phyloP scores from a whole-genome alignment of 177 flowering plant species.

The Tripterygium wilfordii region DNA sequence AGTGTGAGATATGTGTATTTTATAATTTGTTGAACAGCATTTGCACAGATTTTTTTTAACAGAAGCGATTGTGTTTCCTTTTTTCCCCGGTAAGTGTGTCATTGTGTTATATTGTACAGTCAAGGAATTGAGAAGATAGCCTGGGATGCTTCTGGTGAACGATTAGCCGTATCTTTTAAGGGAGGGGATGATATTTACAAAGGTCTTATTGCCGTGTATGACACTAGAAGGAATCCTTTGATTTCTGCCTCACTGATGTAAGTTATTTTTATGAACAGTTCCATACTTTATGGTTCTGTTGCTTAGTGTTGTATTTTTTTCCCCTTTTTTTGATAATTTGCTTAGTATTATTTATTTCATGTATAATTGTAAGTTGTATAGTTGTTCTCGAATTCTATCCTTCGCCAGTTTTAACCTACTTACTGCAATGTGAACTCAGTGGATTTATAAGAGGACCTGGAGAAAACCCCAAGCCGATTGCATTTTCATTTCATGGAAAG shows the following conservation, averaged over 20 bases:
- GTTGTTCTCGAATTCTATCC: not conserved
- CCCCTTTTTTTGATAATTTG: not conserved
- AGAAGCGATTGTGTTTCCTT: not conserved
- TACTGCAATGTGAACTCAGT: constrained; percentile 29
- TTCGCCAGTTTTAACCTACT: not conserved
- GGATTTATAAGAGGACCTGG: constrained; percentile 98
- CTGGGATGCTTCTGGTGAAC: constrained; percentile 97
- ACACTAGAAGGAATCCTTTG: constrained; percentile 71
- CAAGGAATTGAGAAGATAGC: constrained; percentile 83
- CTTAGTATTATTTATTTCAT: not conserved
- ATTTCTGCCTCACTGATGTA: constrained; percentile 76
- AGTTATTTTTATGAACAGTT: constrained; percentile 19
- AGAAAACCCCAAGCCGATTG: constrained; percentile 68
- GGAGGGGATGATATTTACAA: constrained; percentile 70
- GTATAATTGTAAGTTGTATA: not conserved
- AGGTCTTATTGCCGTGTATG: constrained; percentile 84
- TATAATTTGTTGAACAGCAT: too few relatives aligned
- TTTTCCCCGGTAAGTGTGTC: not conserved
- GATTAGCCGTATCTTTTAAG: constrained; percentile 77
- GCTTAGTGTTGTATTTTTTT: not conserved
- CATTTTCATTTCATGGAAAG: constrained; percentile 82
- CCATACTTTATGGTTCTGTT: not conserved
- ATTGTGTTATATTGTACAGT: constrained; percentile 34
- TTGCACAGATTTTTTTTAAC: too few relatives aligned
- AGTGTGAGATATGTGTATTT: too few relatives aligned